phyloP scores from a whole-genome alignment of 2,329 filamentous ascomycete genomes.

The Colletotrichum tropicale region DNA sequence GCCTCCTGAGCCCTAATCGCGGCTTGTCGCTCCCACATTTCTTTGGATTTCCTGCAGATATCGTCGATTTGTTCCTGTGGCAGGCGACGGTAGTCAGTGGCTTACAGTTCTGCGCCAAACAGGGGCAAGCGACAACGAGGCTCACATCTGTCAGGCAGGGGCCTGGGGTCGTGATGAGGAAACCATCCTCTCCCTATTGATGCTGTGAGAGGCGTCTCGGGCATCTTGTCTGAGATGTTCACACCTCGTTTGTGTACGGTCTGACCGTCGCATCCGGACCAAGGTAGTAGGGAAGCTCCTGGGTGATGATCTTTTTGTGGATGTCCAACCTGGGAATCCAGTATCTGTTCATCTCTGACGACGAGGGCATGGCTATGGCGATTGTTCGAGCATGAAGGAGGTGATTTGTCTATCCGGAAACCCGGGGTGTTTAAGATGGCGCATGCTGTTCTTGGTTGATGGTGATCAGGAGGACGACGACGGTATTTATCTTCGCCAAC shows the following conservation, averaged over 20 bases:
- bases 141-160: slow-evolving; percentile 64
- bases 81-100: slow-evolving; percentile 53
- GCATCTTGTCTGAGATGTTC: slow-evolving; percentile 26
- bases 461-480: slow-evolving; percentile 12
- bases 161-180: slow-evolving; percentile 62
- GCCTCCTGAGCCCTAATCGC: slow-evolving; percentile 52
- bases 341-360: slow-evolving; percentile 57
- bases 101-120: slow-evolving; percentile 33
- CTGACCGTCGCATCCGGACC: slow-evolving; percentile 63
- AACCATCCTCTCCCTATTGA: slow-evolving; percentile 63
- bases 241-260: slow-evolving; percentile 61
- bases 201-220: slow-evolving; percentile 17
- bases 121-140: not conserved
- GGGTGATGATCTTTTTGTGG: slow-evolving; percentile 64
- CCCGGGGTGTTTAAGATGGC: not conserved
- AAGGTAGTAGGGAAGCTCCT: slow-evolving; percentile 62
- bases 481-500: slow-evolving; percentile 19
- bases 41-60: slow-evolving; percentile 63
- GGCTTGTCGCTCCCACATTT: slow-evolving; percentile 62
- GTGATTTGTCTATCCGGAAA: not conserved
- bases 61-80: slow-evolving; percentile 66
- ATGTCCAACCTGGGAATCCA: slow-evolving; percentile 66
- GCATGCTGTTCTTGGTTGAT: not conserved
- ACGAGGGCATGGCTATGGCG: slow-evolving; percentile 1
- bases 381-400: not conserved